phyloP scores from a whole-genome alignment of 2,329 filamentous ascomycete genomes.

The Rhinocladiella mackenziei region DNA sequence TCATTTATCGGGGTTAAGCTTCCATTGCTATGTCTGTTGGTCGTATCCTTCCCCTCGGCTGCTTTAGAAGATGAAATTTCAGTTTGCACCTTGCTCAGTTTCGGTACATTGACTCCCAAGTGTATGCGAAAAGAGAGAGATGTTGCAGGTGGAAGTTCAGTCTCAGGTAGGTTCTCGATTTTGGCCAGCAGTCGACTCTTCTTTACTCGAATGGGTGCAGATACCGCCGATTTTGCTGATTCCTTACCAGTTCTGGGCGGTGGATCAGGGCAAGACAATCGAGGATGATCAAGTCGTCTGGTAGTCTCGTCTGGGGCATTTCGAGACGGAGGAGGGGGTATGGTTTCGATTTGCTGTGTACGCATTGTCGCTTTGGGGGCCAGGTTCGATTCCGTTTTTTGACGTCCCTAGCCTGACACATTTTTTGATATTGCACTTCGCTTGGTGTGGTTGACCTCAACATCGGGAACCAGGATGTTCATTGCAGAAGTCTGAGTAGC shows the following conservation, averaged over 20 bases:
- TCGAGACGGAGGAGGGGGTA: constrained; percentile 7
- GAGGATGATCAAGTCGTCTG: background rate
- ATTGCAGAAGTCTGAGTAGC: background rate
- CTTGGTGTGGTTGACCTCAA: background rate
- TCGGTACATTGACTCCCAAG: constrained; percentile 4
- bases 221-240: background rate
- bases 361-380: background rate
- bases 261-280: background rate
- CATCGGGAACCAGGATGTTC: no score
- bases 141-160: constrained; percentile 11
- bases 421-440: no score
- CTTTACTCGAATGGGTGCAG: constrained; percentile 14
- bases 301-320: background rate
- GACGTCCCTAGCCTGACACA: no score
- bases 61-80: background rate
- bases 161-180: background rate
- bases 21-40: constrained; percentile 4
- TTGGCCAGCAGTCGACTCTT: background rate
- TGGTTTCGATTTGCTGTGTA: background rate
- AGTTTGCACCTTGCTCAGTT: background rate
- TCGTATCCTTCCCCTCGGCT: background rate
- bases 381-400: background rate
- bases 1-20: constrained; percentile 17
- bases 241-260: background rate
- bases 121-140: constrained; percentile 18